Evolutionary conservation across 352 stramenopile species (phyloP).

Genomic region (Globisporangium middletonii): DNA sequence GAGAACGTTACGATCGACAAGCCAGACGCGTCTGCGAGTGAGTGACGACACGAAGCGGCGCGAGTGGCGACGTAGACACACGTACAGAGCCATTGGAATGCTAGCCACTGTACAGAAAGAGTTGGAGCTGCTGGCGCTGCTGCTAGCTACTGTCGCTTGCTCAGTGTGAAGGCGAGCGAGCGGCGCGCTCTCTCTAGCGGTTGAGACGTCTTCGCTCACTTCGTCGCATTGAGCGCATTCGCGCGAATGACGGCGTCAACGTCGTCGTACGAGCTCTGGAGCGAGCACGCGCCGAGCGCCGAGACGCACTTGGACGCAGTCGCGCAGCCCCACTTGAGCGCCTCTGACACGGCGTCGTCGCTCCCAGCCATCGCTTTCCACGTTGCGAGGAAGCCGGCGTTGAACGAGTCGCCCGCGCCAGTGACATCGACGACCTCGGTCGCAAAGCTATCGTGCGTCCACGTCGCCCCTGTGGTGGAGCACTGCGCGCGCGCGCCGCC

Average conservation of each 20-base stretch:
- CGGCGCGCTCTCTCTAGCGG: background rate
- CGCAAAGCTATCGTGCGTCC: conserved; percentile 43
- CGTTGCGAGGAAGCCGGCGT: conserved; percentile 65
- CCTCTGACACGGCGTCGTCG: conserved; percentile 30
- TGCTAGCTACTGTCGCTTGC: background rate
- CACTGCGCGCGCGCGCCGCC: conserved; percentile 49
- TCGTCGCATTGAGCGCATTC: conserved; percentile 1
- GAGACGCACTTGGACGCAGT: conserved; percentile 58
- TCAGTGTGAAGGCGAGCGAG: too few relatives aligned
- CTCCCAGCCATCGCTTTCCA: conserved; percentile 49
- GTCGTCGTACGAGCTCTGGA: conserved; percentile 32
- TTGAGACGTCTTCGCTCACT: background rate
- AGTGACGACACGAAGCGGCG: background rate
- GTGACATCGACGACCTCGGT: conserved; percentile 71
- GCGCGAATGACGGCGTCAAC: conserved; percentile 31
- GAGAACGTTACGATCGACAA: conserved; percentile 20
- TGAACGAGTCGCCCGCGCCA: conserved; percentile 82
- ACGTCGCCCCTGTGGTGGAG: conserved; percentile 32
- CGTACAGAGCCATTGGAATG: too few relatives aligned
- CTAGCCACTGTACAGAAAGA: too few relatives aligned
- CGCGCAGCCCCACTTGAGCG: conserved; percentile 59
- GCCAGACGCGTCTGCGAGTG: background rate
- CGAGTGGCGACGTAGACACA: too few relatives aligned
- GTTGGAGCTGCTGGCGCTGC: too few relatives aligned
- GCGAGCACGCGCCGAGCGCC: conserved; percentile 47